Percentiles rank a stretch among this genome's conserved stretches.
Evolutionary conservation across 1,139 yeast species (phyloP).

Genomic region (Yamadazyma dushanensis): DNA sequence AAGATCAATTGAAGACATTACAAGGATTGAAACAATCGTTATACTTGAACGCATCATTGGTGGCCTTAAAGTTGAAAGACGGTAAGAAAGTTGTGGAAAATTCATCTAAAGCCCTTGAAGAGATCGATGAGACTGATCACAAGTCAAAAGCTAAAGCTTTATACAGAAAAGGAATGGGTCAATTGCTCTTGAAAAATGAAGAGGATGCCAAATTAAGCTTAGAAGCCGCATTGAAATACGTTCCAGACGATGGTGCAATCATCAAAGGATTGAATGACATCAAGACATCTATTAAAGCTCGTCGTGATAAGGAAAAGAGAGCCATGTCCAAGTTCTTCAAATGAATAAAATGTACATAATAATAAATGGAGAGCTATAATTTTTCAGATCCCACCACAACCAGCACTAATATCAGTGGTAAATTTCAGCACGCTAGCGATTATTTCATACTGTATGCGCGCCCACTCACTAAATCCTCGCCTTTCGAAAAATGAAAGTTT

Average conservation of each 20-base stretch:
- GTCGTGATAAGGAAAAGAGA: slow-evolving; percentile 73
- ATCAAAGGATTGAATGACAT: slow-evolving; percentile 65
- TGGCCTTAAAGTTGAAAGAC: slow-evolving; percentile 64
- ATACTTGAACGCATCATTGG: slow-evolving; percentile 72
- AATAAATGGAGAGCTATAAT: too few relatives aligned
- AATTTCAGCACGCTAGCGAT: slow-evolving; percentile 4
- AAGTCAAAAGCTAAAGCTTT: slow-evolving; percentile 81
- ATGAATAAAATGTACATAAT: slow-evolving; percentile 6
- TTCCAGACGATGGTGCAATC: slow-evolving; percentile 79
- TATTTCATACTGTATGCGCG: slow-evolving; percentile 9
- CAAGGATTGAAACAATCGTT: slow-evolving; percentile 60
- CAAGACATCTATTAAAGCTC: slow-evolving; percentile 49
- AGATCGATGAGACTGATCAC: slow-evolving; percentile 61
- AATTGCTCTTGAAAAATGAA: slow-evolving; percentile 62
- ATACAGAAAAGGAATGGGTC: slow-evolving; percentile 83
- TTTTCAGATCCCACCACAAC: too few relatives aligned
- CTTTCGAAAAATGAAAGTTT: slow-evolving; percentile 8
- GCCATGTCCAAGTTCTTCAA: slow-evolving; percentile 81
- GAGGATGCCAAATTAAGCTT: slow-evolving; percentile 70
- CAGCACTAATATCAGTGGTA: slow-evolving; percentile 4
- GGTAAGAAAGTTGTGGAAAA: slow-evolving; percentile 58
- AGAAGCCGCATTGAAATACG: slow-evolving; percentile 60
- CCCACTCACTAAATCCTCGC: slow-evolving; percentile 10
- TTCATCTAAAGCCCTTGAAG: slow-evolving; percentile 67
- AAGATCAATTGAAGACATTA: slow-evolving; percentile 50